Percentiles rank a stretch among this genome's conserved stretches.
phyloP scores from a whole-genome alignment of 306 rosid species.

The Sicyos baderoa region DNA sequence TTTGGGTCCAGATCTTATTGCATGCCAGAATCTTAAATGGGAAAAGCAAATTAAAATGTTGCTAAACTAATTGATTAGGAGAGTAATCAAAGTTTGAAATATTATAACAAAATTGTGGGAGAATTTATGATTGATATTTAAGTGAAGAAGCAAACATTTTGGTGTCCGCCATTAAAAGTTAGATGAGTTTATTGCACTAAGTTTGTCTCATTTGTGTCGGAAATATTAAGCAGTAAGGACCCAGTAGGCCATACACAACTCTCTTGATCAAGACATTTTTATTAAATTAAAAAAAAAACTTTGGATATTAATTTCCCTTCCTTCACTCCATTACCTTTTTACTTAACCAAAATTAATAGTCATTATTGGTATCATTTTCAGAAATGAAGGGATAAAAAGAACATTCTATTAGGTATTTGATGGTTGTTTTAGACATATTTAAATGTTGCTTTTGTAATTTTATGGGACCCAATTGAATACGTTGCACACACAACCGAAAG shows the following conservation, averaged over 20 bases:
- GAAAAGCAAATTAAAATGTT: background rate
- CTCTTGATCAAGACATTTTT: conserved; percentile 17
- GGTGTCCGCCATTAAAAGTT: conserved; percentile 27
- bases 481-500: background rate
- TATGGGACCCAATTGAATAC: conserved; percentile 5
- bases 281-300: background rate
- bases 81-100: background rate
- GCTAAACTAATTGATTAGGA: background rate
- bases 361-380: background rate
- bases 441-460: conserved; percentile 1
- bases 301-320: conserved; percentile 15
- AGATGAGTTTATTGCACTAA: conserved; percentile 12
- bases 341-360: background rate
- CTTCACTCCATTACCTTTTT: background rate
- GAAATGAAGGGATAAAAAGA: background rate
- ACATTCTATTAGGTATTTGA: background rate
- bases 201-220: conserved; percentile 24
- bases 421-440: background rate
- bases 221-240: conserved; percentile 22
- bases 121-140: conserved; percentile 12
- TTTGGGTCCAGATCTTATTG: background rate
- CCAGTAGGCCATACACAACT: conserved; percentile 16
- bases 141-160: conserved; percentile 7
- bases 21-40: conserved; percentile 17
- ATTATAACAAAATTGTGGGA: background rate